phyloP scores from a whole-genome alignment of 1,139 yeast species.

The Scheffersomyces titani region DNA sequence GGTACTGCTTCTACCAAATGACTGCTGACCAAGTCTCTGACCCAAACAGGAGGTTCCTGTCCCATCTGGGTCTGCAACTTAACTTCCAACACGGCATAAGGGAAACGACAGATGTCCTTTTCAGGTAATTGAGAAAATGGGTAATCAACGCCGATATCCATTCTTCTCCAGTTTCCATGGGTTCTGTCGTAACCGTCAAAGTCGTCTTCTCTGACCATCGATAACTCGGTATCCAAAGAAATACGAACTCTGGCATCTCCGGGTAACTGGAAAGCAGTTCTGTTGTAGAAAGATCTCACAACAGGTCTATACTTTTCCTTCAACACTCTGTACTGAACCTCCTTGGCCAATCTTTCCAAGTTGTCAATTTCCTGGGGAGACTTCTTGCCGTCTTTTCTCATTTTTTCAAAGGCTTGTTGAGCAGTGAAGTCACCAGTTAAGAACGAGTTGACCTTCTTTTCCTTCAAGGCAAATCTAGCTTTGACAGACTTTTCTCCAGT shows the following conservation, averaged over 20 bases:
- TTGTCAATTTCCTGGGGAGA: conserved; percentile 84
- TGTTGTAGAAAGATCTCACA: conserved; percentile 91
- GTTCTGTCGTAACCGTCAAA: conserved; percentile 93
- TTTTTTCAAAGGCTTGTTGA: conserved; percentile 85
- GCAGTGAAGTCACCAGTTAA: conserved; percentile 84
- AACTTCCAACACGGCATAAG: conserved; percentile 96
- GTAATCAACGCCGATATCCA: conserved; percentile 96
- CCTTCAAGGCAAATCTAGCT: conserved; percentile 92
- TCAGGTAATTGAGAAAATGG: conserved; percentile 87
- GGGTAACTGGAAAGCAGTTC: conserved; percentile 98
- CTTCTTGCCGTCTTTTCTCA: conserved; percentile 91
- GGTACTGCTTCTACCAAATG: conserved; percentile 98
- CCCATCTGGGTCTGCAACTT: conserved; percentile 96
- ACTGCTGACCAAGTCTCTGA: conserved; percentile 83
- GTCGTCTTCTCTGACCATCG: conserved; percentile 96
- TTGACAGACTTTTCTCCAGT: conserved; percentile 98
- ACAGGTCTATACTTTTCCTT: conserved; percentile 89
- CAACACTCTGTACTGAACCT: conserved; percentile 85
- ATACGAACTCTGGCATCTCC: conserved; percentile 99
- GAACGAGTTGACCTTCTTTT: conserved; percentile 83
- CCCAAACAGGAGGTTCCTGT: conserved; percentile 98
- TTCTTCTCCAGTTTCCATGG: conserved; percentile 93
- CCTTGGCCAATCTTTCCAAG: conserved; percentile 87
- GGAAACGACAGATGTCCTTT: conserved; percentile 86
- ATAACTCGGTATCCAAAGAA: conserved; percentile 90